Evolutionary conservation across 2,329 filamentous ascomycete species (phyloP), one percentile per base, ranked within the genome.

Genomic region (Colletotrichum horii): DNA sequence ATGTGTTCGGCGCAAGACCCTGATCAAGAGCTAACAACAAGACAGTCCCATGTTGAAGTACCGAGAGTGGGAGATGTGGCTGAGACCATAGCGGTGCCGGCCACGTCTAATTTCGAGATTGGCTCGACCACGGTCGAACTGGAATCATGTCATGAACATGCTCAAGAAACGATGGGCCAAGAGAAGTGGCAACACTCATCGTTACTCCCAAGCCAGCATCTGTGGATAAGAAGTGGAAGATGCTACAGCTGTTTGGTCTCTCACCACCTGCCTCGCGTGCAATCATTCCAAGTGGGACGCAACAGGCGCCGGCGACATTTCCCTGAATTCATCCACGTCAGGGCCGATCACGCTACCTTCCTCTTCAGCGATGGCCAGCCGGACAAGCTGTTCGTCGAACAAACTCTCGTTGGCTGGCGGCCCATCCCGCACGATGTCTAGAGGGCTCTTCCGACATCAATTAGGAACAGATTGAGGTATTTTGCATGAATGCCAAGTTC

Each of bases 1-100:
- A 52, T 6, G 2, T 52, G 6, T 22, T 22, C 22, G 6, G 43
- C 6, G n/a, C 43, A 14, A 15, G 0, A 7, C 6, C 12, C 2
- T 8, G 0, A 14, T 52, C n/a, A 52, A 52, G 11, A 22, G 43
- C n/a, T 52, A 2, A 52, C 9, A n/a, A 1, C 19, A 14, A 52
- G n/a, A n/a, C 6, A 48, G 38, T 48, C 11, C 43, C n/a, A 22
- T 22, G 6, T 24, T 14, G 11, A 52, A 52, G 43, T 8, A 22
- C 12, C 43, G n/a, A 22, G 11, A 14, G 43, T n/a, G 43, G 6
- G 43, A 22, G 43, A 22, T 22, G 43, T 22, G n/a, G 12, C 43
- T 52, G 11, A n/a, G n/a, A 52, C n/a, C n/a, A n/a, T 9, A 3
- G 5, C 38, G 38, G 11, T 52, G 43, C 12, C 43, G 11, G n/a